Percentiles rank a stretch among this genome's conserved stretches.
These are phyloP conservation scores for Colletotrichum navitas DNA, from an alignment of 2,329 filamentous ascomycete species.

Conservation along the genomic window DNA sequence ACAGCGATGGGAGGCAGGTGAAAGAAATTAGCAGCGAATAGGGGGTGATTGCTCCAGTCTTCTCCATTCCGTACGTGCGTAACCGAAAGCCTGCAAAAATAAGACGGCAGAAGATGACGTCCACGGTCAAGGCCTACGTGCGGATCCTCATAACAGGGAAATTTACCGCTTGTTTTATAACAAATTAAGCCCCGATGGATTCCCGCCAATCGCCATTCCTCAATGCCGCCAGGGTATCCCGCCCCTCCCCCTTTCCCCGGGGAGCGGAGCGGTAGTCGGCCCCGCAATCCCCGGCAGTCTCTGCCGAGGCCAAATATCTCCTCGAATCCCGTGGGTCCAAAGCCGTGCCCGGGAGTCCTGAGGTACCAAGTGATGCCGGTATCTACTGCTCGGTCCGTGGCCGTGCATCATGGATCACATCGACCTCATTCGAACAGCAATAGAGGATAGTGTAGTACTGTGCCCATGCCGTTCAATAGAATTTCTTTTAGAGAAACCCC, in stretches of 20 bases:
- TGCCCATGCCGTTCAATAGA: background rate
- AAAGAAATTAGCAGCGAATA: too few species aligned
- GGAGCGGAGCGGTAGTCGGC: slow-evolving; percentile 4
- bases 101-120: background rate
- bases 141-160: too few species aligned
- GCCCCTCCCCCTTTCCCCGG: background rate
- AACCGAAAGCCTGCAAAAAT: background rate
- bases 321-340: slow-evolving; percentile 10
- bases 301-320: background rate
- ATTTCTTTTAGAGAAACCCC: background rate
- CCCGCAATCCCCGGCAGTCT: slow-evolving; percentile 17
- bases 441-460: too few species aligned
- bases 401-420: background rate
- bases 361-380: background rate
- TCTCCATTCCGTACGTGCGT: background rate
- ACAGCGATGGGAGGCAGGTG: background rate
- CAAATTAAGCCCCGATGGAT: slow-evolving; percentile 25
- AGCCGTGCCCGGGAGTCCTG: background rate
- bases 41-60: background rate
- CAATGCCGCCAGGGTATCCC: slow-evolving; percentile 22
- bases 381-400: background rate
- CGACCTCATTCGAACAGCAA: background rate
- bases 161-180: background rate
- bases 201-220: slow-evolving; percentile 42
- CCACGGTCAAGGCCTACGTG: background rate